A percentile compares a stretch with the other conserved stretches of the same genome.
phyloP scores from a whole-genome alignment of 768 basidiomycete species.

The Phylloporus sp. region DNA sequence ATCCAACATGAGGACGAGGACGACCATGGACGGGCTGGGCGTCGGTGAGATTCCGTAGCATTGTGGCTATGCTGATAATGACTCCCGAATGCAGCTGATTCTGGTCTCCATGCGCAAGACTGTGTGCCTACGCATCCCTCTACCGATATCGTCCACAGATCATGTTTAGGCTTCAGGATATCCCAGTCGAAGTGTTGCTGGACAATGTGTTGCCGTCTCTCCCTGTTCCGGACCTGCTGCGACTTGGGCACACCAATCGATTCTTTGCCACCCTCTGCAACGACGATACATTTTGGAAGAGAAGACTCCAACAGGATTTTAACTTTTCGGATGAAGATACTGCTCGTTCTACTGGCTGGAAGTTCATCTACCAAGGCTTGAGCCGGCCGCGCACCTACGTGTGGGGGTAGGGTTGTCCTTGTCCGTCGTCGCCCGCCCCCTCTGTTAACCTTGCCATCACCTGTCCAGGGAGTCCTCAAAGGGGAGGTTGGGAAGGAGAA shows the following conservation, averaged over 20 bases:
- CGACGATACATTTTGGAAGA: constrained; percentile 80
- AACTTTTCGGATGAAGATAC: constrained; percentile 72
- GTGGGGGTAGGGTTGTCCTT: constrained; percentile 51
- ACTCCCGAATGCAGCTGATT: constrained; percentile 12
- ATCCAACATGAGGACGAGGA: no score
- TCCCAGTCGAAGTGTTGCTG: constrained; percentile 76
- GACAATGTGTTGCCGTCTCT: constrained; percentile 67
- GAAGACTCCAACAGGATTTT: constrained; percentile 64
- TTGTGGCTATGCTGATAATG: constrained; percentile 23
- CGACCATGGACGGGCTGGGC: neutral
- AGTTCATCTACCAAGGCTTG: constrained; percentile 71
- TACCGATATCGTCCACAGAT: neutral
- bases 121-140: neutral
- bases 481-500: constrained; percentile 58
- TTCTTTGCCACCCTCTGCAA: constrained; percentile 56
- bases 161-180: constrained; percentile 43
- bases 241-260: constrained; percentile 59
- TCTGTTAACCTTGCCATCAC: constrained; percentile 1
- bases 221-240: constrained; percentile 50
- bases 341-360: constrained; percentile 76
- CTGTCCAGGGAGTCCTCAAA: constrained; percentile 51
- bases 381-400: constrained; percentile 48
- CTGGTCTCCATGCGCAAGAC: neutral
- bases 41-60: neutral
- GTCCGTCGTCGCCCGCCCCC: neutral